Evolutionary conservation across 768 basidiomycete species (phyloP).

Genomic region (Boletus speciosus): DNA sequence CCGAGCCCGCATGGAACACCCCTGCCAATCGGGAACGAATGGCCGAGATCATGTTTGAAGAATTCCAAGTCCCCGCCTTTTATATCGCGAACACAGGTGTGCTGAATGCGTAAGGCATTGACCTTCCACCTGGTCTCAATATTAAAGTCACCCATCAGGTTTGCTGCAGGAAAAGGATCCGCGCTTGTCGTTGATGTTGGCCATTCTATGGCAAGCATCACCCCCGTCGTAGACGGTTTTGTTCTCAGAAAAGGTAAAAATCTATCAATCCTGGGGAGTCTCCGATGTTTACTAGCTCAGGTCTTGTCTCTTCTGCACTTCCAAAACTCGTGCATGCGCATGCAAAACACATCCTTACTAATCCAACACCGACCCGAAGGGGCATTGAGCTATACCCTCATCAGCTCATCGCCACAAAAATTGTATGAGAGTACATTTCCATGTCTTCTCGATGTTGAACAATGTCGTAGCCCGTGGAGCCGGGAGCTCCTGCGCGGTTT

Average conservation of each 20-base stretch:
- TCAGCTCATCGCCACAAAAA: slow-evolving; percentile 85
- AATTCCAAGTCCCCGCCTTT: slow-evolving; percentile 91
- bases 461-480: slow-evolving; percentile 66
- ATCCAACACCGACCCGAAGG: slow-evolving; percentile 45
- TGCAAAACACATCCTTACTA: slow-evolving; percentile 62
- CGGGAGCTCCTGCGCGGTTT: slow-evolving; percentile 60
- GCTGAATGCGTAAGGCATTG: slow-evolving; percentile 72
- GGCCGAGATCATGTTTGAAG: slow-evolving; percentile 98
- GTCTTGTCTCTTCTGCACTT: slow-evolving; percentile 70
- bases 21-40: slow-evolving; percentile 88
- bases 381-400: slow-evolving; percentile 76
- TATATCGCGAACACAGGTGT: slow-evolving; percentile 96
- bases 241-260: slow-evolving; percentile 86
- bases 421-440: slow-evolving; percentile 37
- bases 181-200: slow-evolving; percentile 95
- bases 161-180: slow-evolving; percentile 96
- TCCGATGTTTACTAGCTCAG: slow-evolving; percentile 38
- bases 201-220: slow-evolving; percentile 83
- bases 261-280: neutral
- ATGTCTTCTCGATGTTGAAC: slow-evolving; percentile 4
- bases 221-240: slow-evolving; percentile 96
- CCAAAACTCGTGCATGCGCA: slow-evolving; percentile 81
- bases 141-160: slow-evolving; percentile 46
- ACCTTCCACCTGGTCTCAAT: neutral
- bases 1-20: slow-evolving; percentile 97